Evolutionary conservation across 1,139 yeast genomes (phyloP), one percentile per base, ranked within the genome.

Genomic region (Yamadazyma aaseri): DNA sequence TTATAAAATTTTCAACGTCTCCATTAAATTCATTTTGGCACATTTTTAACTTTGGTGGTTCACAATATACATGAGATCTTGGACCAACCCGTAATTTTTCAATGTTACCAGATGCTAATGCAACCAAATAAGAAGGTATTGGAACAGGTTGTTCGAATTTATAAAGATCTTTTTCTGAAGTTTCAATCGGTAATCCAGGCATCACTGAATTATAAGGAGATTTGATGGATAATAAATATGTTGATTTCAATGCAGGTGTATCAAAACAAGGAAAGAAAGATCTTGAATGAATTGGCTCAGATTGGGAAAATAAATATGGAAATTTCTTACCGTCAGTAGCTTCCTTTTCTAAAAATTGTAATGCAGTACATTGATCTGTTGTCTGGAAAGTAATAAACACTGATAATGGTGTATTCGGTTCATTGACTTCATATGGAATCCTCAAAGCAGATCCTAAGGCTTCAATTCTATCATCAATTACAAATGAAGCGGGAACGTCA

Each of bases 251-350:
- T 0, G 94, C 74, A 3, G 97, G 96, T 0, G 96, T 87, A 57
- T 89, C 97, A 55, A 89, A 89, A 50, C 90, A 85, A 2, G 97
- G 96, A 63, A 84, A 81, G 49, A 89, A 70, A 16, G 95, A 79
- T 54, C 97, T 73, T 14, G 96, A 94, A 53, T 89, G 96, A 44
- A 85, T 86, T 22, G 96, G 87, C 63, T 89, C 95, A 55, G 95
- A 79, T 60, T 89, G 96, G 18, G 96, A 86, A 57, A 87, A 89
- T 47, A 89, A 71, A 56, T 86, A 85, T 3, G 95, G 94, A 14
- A 72, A 70, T 26, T 61, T 65, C 45, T 77, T 73, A 20, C 92
- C 95, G 34, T 81, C 82, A n/a, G 96, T 86, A 48, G 82, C 86
- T 35, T 76, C 80, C 26, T 84, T 81, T 31, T 75, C 79, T 41